phyloP scores from a whole-genome alignment of 2,329 filamentous ascomycete genomes.

The Aspergillus japonicus region DNA sequence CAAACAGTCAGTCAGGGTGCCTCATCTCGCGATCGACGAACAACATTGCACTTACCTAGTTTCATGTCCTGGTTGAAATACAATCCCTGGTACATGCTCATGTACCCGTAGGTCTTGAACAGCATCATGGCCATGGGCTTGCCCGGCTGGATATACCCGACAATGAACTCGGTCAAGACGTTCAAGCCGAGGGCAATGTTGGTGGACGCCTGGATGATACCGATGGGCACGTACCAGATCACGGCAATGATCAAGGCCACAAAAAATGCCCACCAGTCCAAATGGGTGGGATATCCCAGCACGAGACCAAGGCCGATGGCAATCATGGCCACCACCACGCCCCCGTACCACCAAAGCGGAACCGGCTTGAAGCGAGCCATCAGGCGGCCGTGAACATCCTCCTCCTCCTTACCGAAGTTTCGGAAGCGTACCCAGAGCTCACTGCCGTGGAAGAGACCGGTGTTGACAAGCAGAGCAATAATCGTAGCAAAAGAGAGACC shows the following conservation, averaged over 20 bases:
- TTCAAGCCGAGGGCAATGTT: constrained; percentile 68
- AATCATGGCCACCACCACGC: constrained; percentile 51
- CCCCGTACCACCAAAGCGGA: constrained; percentile 58
- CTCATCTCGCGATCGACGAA: neutral
- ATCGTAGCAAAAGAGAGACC: constrained; percentile 72
- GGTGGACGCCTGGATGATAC: constrained; percentile 67
- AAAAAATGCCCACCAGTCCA: constrained; percentile 72
- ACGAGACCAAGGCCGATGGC: constrained; percentile 49
- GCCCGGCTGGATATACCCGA: constrained; percentile 71
- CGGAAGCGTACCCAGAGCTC: constrained; percentile 65
- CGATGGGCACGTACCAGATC: constrained; percentile 59
- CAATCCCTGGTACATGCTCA: constrained; percentile 65
- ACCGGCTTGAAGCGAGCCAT: constrained; percentile 58
- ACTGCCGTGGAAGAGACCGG: constrained; percentile 64
- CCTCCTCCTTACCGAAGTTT: constrained; percentile 55
- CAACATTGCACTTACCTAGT: constrained; percentile 41
- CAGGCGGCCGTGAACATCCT: constrained; percentile 55
- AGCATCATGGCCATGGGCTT: constrained; percentile 72
- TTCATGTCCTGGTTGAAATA: constrained; percentile 67
- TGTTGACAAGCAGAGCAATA: constrained; percentile 67
- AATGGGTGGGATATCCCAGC: constrained; percentile 61
- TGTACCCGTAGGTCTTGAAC: constrained; percentile 73
- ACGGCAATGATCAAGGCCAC: constrained; percentile 64
- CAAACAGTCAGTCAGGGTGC: neutral
- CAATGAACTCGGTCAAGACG: constrained; percentile 70